Percentiles rank a stretch among this genome's conserved stretches.
Evolutionary conservation across 108 stramenopile genomes (phyloP).

Genomic region (Chaetoceros muelleri): DNA sequence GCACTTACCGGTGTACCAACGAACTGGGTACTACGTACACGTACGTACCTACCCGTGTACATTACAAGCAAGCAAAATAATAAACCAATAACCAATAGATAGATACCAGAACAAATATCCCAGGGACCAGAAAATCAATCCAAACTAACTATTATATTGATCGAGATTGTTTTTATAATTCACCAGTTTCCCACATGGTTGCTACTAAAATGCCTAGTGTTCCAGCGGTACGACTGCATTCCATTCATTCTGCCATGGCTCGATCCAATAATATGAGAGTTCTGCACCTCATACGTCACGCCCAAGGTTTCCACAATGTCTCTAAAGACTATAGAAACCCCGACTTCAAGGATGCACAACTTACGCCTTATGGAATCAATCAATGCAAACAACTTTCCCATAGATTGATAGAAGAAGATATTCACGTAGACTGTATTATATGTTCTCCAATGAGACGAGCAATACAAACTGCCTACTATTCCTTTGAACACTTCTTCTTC

Average conservation of each 20-base stretch:
- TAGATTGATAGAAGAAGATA: not conserved
- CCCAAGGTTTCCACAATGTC: constrained; percentile 29
- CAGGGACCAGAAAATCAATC: too few species aligned
- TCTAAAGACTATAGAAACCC: constrained; percentile 12
- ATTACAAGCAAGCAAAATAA: too few species aligned
- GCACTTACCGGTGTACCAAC: too few species aligned
- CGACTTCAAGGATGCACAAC: constrained; percentile 16
- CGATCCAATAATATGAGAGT: constrained; percentile 17
- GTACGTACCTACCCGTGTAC: too few species aligned
- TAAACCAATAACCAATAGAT: too few species aligned
- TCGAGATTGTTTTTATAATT: too few species aligned
- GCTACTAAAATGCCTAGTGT: too few species aligned
- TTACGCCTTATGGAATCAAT: constrained; percentile 16
- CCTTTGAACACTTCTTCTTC: constrained; percentile 18
- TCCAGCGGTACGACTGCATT: constrained; percentile 14
- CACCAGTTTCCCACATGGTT: too few species aligned
- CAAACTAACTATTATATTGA: too few species aligned
- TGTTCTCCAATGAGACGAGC: constrained; percentile 31
- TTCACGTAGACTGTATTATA: constrained; percentile 20
- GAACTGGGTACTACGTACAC: too few species aligned
- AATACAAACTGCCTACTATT: constrained; percentile 23
- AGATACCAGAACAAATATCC: too few species aligned
- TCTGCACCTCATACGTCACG: constrained; percentile 32
- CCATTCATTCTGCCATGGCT: constrained; percentile 1
- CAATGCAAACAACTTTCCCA: constrained; percentile 19